Percentiles rank a stretch among this genome's conserved stretches.
These are phyloP conservation scores for Linderniella brevidens DNA, from an alignment of 257 asterid species.

Conservation along the genomic window DNA sequence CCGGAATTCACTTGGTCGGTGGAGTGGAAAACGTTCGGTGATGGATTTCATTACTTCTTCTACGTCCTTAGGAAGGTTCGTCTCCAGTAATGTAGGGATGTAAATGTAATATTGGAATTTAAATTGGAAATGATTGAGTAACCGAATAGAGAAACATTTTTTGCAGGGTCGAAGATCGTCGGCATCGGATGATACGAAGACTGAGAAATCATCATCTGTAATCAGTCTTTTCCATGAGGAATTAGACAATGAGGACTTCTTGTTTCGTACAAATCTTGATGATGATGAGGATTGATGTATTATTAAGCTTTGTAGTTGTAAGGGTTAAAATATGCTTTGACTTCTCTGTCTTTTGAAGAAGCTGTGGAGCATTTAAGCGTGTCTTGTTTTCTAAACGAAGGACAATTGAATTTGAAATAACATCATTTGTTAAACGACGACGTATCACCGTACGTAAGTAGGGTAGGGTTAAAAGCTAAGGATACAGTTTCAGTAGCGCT, in stretches of 20 bases:
- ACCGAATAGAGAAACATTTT: background rate
- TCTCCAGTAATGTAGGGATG: background rate
- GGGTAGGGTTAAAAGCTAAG: too few species aligned
- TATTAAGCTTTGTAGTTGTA: too few species aligned
- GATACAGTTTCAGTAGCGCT: too few species aligned
- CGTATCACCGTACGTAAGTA: too few species aligned
- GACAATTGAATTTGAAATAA: too few species aligned
- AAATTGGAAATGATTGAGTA: background rate
- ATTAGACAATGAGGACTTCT: conserved; percentile 62
- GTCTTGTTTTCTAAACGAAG: too few species aligned
- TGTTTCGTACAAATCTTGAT: conserved; percentile 53
- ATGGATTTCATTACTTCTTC: conserved; percentile 85
- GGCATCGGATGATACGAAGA: conserved; percentile 16
- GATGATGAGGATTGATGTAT: conserved; percentile 16
- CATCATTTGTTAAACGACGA: too few species aligned
- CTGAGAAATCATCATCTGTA: conserved; percentile 22
- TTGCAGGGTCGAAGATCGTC: conserved; percentile 60
- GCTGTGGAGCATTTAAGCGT: too few species aligned
- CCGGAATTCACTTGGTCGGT: conserved; percentile 71
- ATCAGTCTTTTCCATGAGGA: conserved; percentile 64
- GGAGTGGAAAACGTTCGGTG: conserved; percentile 83
- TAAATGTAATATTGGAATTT: background rate
- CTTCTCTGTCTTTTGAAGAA: too few species aligned
- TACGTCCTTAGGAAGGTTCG: conserved; percentile 73
- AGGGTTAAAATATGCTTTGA: too few species aligned